A percentile compares a stretch with the other conserved stretches of the same genome.
phyloP scores from a whole-genome alignment of 2,329 filamentous ascomycete genomes.

The Cryphonectria nitschkei region DNA sequence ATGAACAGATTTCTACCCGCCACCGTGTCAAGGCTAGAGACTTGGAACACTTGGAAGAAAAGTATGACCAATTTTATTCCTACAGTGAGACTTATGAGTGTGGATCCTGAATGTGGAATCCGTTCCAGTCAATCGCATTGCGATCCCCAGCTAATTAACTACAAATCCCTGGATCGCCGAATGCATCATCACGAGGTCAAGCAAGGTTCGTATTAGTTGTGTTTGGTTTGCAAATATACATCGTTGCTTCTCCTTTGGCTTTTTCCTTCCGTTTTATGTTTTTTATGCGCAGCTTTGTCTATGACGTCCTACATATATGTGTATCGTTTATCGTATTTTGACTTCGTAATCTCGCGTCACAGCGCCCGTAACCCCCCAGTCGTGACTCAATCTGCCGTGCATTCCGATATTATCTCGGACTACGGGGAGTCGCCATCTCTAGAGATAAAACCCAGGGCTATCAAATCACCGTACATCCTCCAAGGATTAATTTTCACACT shows the following conservation, averaged over 20 bases:
- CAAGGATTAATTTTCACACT: no score
- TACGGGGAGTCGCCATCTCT: not conserved
- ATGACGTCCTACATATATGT: not conserved
- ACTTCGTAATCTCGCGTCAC: not conserved
- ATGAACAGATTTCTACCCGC: constrained; percentile 16
- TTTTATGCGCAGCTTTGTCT: not conserved
- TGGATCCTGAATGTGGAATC: constrained; percentile 27
- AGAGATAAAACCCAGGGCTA: not conserved
- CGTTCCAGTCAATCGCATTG: not conserved
- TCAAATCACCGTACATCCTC: not conserved
- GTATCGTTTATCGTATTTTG: not conserved
- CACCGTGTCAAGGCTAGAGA: constrained; percentile 1
- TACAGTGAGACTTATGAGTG: constrained; percentile 22
- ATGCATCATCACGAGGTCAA: constrained; percentile 1
- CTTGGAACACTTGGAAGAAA: constrained; percentile 3
- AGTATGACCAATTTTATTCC: constrained; percentile 27
- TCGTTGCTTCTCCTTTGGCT: not conserved
- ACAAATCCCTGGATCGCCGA: constrained; percentile 16
- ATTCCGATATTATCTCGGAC: not conserved
- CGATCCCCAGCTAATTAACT: constrained; percentile 7
- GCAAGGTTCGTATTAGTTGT: not conserved
- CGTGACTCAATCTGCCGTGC: not conserved
- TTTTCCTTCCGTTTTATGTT: not conserved
- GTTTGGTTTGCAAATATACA: not conserved
- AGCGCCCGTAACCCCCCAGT: not conserved